These are phyloP conservation scores for Huiozyma naganishii DNA, from an alignment of 805 yeast genomes.

Conservation along the genomic window DNA sequence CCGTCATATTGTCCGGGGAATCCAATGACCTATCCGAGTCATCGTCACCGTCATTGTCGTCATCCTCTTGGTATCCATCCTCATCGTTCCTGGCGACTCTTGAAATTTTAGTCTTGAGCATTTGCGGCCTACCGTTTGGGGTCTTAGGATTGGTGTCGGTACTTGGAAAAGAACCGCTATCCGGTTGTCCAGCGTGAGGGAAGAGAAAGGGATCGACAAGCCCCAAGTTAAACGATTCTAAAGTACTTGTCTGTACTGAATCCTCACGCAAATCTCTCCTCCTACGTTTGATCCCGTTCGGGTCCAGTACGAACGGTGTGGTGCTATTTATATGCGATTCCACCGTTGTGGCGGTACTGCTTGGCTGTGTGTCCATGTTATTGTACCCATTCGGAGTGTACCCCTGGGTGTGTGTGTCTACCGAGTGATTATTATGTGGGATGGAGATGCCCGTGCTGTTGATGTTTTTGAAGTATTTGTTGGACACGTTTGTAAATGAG, in stretches of 20 bases:
- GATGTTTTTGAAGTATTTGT: conserved; percentile 15
- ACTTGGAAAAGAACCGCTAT: no score
- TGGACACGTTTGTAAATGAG: conserved; percentile 22
- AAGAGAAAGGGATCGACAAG: background rate
- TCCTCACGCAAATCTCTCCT: no score
- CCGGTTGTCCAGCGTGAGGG: no score
- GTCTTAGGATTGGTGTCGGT: no score
- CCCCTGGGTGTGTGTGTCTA: background rate
- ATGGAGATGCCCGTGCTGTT: conserved; percentile 1
- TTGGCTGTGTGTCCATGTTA: background rate
- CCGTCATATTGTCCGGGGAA: background rate
- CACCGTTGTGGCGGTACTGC: background rate
- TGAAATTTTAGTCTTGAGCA: background rate
- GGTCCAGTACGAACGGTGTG: conserved; percentile 21
- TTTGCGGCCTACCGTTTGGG: no score
- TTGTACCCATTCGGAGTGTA: background rate
- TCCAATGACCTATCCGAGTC: background rate
- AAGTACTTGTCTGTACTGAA: background rate
- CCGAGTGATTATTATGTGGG: background rate
- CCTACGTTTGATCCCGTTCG: conserved; percentile 25
- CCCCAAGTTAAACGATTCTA: background rate
- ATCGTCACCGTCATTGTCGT: conserved; percentile 6
- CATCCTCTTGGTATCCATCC: conserved; percentile 14
- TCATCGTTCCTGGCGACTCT: conserved; percentile 4
- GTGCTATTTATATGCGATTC: conserved; percentile 1